These are phyloP conservation scores for Trichosporon coremiiforme DNA, from an alignment of 1,284 basidiomycete species.

Conservation along the genomic window DNA sequence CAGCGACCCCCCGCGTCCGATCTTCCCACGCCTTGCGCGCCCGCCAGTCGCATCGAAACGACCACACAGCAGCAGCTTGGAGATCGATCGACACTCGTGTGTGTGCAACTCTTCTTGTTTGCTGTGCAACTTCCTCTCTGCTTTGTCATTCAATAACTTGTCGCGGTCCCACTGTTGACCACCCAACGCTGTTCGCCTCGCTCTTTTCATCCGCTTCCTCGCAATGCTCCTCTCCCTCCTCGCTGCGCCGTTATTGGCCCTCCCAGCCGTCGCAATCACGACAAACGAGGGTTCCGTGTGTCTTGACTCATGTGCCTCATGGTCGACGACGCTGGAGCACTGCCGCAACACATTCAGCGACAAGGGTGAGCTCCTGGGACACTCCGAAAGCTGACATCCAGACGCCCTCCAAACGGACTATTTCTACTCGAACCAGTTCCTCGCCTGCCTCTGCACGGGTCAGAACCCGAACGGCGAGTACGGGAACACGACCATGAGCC, in stretches of 20 bases:
- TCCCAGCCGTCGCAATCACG: conserved; percentile 5
- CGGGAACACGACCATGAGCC: conserved; percentile 35
- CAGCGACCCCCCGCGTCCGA: background rate
- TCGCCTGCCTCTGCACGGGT: conserved; percentile 44
- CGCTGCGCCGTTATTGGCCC: conserved; percentile 14
- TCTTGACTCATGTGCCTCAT: conserved; percentile 23
- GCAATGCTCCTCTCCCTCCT: conserved; percentile 10
- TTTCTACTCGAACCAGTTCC: conserved; percentile 42
- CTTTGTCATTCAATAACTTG: background rate
- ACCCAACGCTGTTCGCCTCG: background rate
- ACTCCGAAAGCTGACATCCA: background rate
- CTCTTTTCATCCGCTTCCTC: background rate
- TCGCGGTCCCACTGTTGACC: background rate
- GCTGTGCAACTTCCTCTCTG: background rate
- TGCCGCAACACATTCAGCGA: conserved; percentile 29
- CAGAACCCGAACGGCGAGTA: conserved; percentile 25
- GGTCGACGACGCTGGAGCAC: conserved; percentile 24
- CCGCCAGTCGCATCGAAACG: background rate
- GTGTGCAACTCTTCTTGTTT: background rate
- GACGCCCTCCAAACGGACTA: conserved; percentile 15
- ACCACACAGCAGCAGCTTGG: background rate
- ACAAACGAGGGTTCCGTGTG: conserved; percentile 23
- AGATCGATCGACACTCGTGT: background rate
- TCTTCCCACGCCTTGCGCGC: background rate
- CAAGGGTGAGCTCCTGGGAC: conserved; percentile 22